Base-by-base conservation (phyloP, 306 rosid species). In the Canavalia gladiata region DNA sequence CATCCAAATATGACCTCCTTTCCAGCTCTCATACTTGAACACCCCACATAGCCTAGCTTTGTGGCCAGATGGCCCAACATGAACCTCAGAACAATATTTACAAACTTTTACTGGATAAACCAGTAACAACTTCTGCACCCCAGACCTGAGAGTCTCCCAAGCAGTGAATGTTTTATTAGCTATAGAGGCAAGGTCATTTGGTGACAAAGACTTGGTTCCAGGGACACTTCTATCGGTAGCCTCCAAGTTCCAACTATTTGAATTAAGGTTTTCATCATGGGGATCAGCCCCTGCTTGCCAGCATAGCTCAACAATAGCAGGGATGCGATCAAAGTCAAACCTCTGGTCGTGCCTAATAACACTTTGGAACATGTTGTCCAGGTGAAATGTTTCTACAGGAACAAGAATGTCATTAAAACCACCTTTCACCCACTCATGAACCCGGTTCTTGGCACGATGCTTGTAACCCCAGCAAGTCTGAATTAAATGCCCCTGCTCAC, bases 31-130 rank as follows among this genome's bases (percentile, higher is more conserved):
- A 76, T 88, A 92, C 91, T 87, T 89, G 62, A 95, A 93, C 58
- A 95, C 86, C 39, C 94, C 98, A 80, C 97, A 90, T 11, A 89
- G 92, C 86, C 94, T 87, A 68, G 94, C 96, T 88, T 78, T 84
- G 81, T 93, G 97, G 49, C 98, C 99, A 41, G 97, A 92, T 6
- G 90, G 97, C 81, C 99, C 97, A 80, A 92, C 83, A 70, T 93
- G 99, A 83, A 95, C 94, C 85, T 95, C 90, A 7, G 94, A 90
- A 89, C 97, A 95, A 80, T 88, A 50, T 82, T 91, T 90, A 84
- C 97, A 95, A 77, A 95, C 95, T 86, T 95, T 95, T 37, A 85
- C 85, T 12, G 97, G 92, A 89, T 95, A 89, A 78, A 81, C 95
- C 81, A 89, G 67, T 85, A 95, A 74, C 85, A 93, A 82, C 82